Conservation (phyloP, 176 grass and related monocot species). For the Carex myosuroides region DNA sequence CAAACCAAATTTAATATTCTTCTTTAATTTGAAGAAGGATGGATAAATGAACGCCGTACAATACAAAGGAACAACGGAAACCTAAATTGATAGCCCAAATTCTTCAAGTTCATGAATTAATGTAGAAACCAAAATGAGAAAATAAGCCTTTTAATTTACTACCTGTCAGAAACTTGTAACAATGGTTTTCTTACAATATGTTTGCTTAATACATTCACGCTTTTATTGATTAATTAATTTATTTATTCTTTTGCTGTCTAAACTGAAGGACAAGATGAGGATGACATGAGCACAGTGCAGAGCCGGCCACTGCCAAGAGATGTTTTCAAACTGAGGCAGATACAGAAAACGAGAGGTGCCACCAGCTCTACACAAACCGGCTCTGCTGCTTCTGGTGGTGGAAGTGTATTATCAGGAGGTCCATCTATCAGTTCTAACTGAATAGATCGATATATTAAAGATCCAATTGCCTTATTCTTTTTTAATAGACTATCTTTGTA, state of each 20-base stretch:
- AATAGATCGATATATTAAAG: not conserved
- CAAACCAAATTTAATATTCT: not conserved
- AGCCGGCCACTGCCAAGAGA: slow-evolving; percentile 57
- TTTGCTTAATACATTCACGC: not conserved
- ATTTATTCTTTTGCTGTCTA: not conserved
- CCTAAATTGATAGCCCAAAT: not conserved
- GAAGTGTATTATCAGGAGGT: slow-evolving; percentile 71
- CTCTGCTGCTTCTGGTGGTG: slow-evolving; percentile 72
- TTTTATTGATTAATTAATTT: not conserved
- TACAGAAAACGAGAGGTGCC: slow-evolving; percentile 50
- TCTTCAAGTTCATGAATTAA: not conserved
- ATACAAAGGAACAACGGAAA: not conserved
- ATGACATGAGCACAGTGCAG: slow-evolving; percentile 40
- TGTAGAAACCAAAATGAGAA: not conserved
- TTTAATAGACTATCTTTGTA: not conserved
- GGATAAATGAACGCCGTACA: not conserved
- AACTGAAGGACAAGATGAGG: slow-evolving; percentile 76
- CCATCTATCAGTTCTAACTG: slow-evolving; percentile 70
- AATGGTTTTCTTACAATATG: not conserved
- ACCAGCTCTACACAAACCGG: slow-evolving; percentile 50
- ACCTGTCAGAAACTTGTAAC: not conserved
- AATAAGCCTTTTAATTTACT: not conserved
- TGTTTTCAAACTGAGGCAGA: slow-evolving; percentile 86
- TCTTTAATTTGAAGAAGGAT: not conserved
- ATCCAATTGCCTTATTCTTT: not conserved